These are phyloP conservation scores for Trapa incisa DNA, from an alignment of 345 rosid genomes.

Conservation along the genomic window DNA sequence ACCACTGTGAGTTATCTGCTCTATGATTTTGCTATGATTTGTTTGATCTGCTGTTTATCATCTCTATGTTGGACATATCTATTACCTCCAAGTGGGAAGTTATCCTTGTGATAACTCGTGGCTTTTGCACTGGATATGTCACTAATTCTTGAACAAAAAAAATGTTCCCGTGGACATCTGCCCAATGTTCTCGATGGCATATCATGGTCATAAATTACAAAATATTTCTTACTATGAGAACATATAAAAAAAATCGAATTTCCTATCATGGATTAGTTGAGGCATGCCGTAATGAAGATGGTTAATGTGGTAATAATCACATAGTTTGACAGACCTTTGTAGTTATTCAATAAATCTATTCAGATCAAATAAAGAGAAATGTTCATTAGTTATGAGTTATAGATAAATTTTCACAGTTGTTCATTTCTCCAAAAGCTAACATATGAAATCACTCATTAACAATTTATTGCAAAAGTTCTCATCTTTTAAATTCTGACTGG, in stretches of 20 bases:
- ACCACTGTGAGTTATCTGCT: conserved; percentile 52
- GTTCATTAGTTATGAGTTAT: no score
- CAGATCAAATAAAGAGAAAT: not conserved
- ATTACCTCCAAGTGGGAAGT: not conserved
- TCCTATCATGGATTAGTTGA: not conserved
- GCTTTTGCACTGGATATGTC: not conserved
- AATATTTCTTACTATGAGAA: no score
- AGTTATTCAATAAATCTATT: not conserved
- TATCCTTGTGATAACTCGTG: not conserved
- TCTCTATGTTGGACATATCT: not conserved
- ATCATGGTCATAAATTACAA: no score
- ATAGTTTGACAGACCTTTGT: not conserved
- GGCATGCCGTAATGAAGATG: not conserved
- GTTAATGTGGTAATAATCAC: not conserved
- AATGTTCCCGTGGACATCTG: not conserved
- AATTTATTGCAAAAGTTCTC: not conserved
- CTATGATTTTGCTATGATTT: not conserved
- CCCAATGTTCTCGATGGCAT: no score
- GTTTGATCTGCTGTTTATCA: not conserved
- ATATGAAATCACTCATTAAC: not conserved
- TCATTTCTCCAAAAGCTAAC: not conserved
- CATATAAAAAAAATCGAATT: not conserved
- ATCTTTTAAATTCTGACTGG: not conserved
- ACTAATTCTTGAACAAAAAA: not conserved
- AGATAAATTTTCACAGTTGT: not conserved